Evolutionary conservation across 2,329 filamentous ascomycete species (phyloP), one percentile per base, ranked within the genome.

Genomic region (Ceratocystis lukuohia): DNA sequence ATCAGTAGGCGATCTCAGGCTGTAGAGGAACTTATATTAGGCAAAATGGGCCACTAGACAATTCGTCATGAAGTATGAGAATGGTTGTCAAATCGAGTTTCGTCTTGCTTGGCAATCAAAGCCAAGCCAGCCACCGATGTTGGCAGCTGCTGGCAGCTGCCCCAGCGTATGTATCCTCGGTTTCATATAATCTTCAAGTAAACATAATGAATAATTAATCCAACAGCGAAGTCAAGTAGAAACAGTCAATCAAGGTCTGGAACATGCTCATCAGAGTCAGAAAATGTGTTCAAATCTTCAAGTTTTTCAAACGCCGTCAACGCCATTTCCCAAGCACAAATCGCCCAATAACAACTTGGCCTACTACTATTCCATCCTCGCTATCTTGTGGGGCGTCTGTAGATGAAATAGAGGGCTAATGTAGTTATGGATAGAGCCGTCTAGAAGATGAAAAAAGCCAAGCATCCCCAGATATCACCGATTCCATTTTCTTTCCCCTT

Each of bases 271-370:
- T 65, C 28, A 48, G 37, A 65, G 64, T 59, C 64, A 61, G 46
- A 44, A 59, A 59, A 56, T 62, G 33, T 48, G 37, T 25, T 63
- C 12, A 41, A 41, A 41, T 41, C 10, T 15, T 56, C 33, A 64
- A 50, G 46, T 61, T 50, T 61, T 61, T 56, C 48, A 57, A 63
- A 63, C 63, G 66, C 62, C 66, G 28, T 62, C 48, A 67, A 67
- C 66, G 62, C 66, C 66, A 5, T 65, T 67, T 63, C 53, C 44
- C 30, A 62, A 56, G 37, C 33, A 45, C 48, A 45, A 65, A 10
- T 57, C 28, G 2, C 17, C 28, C 12, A 37, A 37, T 59, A 59
- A 37, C 25, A 59, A 41, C 56, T n/a, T 37, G 15, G 8, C 28
- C 53, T 7, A n/a, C 56, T 28, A 53, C 48, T 53, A 28, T 53